A percentile compares a stretch with the other conserved stretches of the same genome.
Conservation (phyloP, 371 early-diverging fungal species). For the Lichtheimia ornata region DNA sequence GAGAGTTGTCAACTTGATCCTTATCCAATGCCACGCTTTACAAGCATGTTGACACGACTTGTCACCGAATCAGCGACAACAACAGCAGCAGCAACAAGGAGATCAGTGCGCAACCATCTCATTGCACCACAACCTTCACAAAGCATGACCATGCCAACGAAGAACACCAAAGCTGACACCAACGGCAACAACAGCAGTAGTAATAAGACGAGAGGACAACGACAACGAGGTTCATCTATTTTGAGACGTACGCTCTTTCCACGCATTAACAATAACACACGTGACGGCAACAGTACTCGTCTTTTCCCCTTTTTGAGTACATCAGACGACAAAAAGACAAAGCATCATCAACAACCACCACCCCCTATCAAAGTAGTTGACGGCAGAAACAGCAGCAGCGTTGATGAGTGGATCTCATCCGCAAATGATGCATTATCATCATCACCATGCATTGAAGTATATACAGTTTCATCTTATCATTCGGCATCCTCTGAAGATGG, state of each 20-base stretch:
- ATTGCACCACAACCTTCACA: neutral
- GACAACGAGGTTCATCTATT: too few relatives aligned
- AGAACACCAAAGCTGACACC: neutral
- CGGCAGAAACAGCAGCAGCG: neutral
- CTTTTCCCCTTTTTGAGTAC: neutral
- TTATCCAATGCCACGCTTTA: too few relatives aligned
- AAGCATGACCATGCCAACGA: neutral
- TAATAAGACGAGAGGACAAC: too few relatives aligned
- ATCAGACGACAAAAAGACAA: neutral
- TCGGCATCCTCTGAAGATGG: neutral
- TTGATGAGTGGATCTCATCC: too few relatives aligned
- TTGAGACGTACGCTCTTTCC: neutral
- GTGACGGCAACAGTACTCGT: neutral
- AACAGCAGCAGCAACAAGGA: too few relatives aligned
- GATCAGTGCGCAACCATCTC: neutral
- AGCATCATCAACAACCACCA: neutral
- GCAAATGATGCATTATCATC: neutral
- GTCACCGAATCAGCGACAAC: neutral
- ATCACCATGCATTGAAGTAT: neutral
- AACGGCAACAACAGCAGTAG: too few relatives aligned
- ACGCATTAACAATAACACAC: neutral
- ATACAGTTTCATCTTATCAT: slow-evolving; percentile 1
- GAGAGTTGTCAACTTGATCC: neutral
- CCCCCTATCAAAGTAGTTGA: neutral
- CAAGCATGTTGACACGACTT: too few relatives aligned